Base-by-base conservation (phyloP, 345 rosid species). In the Noccaea bulbosa region DNA sequence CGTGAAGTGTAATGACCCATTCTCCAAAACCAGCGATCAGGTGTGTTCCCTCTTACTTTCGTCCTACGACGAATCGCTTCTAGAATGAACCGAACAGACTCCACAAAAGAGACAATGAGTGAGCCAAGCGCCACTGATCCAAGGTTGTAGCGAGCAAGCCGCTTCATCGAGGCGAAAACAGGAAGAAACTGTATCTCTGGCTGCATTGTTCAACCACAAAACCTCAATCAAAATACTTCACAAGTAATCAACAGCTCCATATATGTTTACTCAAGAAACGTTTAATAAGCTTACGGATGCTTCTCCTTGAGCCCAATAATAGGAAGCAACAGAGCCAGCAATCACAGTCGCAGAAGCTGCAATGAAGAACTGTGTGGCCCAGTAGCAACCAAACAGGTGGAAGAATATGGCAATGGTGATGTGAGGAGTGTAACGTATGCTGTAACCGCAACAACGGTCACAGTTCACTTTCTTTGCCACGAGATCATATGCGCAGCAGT, bases 91-190 rank as follows among this genome's bases (percentile, higher is more conserved):
- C 92, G 87, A 73, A 94, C 77, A 46, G 99, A 91, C 79, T 88
- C 99, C 79, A 94, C 95, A 76, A 91, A 88, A 24, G 95, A 85
- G 11, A 89, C 93, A 40, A 87, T 68, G 62, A 94, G 85, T 54
- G 99, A 94, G 53, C 99, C 98, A 54, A 94, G 93, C 56, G 95
- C 99, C 50, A 94, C 85, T 5, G 99, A 94, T 22, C 99, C 99
- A 55, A 94, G 80, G 82, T 87, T 91, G 81, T 89, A 94, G 4
- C 89, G 83, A 11, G 88, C 72, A 53, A 94, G 89, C 80, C 90
- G 84, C 85, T 84, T 94, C 97, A 94, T 91, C 6, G 99, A 94
- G 55, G 96, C 84, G 46, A 94, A 83, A 62, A 94, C 99, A 12
- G 97, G 95, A 77, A 94, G 98, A 78, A 94, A 85, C n/a, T 90